Percentiles rank a stretch among this genome's conserved stretches.
These are phyloP conservation scores for Epichloe aotearoae DNA, from an alignment of 2,329 filamentous ascomycete genomes.

Conservation along the genomic window DNA sequence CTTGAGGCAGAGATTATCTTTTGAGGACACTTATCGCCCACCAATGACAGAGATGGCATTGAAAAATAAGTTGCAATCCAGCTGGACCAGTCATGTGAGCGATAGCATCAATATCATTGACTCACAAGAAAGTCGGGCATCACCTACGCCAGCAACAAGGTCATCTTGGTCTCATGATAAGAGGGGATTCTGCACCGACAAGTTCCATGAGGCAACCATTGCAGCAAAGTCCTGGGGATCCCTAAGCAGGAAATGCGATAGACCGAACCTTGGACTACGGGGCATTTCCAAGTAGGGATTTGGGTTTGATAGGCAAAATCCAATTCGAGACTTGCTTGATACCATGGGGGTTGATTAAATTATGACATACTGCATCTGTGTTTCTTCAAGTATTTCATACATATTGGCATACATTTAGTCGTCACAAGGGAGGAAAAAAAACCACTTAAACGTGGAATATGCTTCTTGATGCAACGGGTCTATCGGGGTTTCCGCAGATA, in stretches of 20 bases:
- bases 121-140: neutral
- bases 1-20: slow-evolving; percentile 15
- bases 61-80: neutral
- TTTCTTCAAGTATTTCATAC: neutral
- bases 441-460: neutral
- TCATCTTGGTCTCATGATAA: slow-evolving; percentile 1
- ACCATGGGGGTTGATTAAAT: neutral
- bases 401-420: slow-evolving; percentile 1
- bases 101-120: neutral
- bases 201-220: neutral
- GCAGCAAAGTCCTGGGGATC: slow-evolving; percentile 4
- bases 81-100: neutral
- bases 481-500: neutral
- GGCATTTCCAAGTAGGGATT: neutral
- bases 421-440: neutral
- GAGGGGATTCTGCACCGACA: neutral
- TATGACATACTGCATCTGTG: neutral
- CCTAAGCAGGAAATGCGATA: neutral
- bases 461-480: neutral
- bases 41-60: neutral
- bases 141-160: neutral
- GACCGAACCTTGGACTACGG: neutral
- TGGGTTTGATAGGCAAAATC: neutral
- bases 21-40: slow-evolving; percentile 3
- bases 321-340: neutral